Conservation (phyloP, 2,329 filamentous ascomycete genomes). For the Mycosphaerella sp. region DNA sequence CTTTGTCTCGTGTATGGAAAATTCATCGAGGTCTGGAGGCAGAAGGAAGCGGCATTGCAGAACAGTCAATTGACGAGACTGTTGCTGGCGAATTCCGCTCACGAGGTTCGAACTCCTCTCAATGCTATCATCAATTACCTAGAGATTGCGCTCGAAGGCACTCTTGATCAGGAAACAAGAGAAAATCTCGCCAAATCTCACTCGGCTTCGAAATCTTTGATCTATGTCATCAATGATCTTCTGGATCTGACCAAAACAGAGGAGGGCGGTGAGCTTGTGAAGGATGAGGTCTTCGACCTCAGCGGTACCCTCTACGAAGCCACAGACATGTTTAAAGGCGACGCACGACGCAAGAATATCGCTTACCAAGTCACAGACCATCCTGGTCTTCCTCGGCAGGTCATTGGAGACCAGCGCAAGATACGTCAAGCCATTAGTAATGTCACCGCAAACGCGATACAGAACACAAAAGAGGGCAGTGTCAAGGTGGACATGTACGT, state of each 20-base stretch:
- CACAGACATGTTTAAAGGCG: constrained; percentile 64
- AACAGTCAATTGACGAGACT: constrained; percentile 74
- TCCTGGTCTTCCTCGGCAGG: constrained; percentile 61
- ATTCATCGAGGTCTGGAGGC: constrained; percentile 89
- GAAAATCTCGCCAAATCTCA: constrained; percentile 81
- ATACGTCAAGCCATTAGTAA: constrained; percentile 81
- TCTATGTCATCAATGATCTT: constrained; percentile 90
- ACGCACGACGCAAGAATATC: constrained; percentile 70
- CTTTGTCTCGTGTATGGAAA: constrained; percentile 81
- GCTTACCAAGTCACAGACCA: constrained; percentile 62
- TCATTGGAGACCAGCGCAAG: constrained; percentile 72
- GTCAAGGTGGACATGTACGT: constrained; percentile 67
- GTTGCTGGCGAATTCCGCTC: constrained; percentile 78
- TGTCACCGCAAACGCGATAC: constrained; percentile 75
- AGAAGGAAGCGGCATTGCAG: constrained; percentile 79
- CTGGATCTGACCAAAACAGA: constrained; percentile 84
- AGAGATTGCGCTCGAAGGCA: constrained; percentile 80
- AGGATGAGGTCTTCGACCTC: constrained; percentile 74
- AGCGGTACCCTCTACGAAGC: constrained; percentile 67
- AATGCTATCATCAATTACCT: constrained; percentile 95
- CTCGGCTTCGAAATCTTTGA: constrained; percentile 84
- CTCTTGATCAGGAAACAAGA: constrained; percentile 71
- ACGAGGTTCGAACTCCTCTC: constrained; percentile 82
- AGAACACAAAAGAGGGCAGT: constrained; percentile 63
- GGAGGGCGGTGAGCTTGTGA: constrained; percentile 70